A percentile compares a stretch with the other conserved stretches of the same genome.
Evolutionary conservation across 805 yeast species (phyloP).

Genomic region (Candida takata): DNA sequence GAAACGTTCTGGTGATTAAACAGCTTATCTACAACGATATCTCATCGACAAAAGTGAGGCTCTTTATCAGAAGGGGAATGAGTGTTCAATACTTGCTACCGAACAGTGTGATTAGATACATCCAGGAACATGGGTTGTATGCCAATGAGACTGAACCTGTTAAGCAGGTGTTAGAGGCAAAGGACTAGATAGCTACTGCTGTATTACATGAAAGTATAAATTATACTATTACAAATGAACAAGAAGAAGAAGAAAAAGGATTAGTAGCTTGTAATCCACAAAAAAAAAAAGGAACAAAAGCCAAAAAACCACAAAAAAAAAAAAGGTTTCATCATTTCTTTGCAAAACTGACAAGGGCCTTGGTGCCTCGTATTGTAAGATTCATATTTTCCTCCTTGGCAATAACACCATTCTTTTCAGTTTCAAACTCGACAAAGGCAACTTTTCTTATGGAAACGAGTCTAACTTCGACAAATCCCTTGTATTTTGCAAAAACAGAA

Average conservation of each 20-base stretch:
- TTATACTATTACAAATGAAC: no score
- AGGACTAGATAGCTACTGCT: no score
- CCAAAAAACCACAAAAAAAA: no score
- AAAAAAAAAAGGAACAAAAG: no score
- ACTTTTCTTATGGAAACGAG: constrained; percentile 59
- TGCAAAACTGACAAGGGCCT: constrained; percentile 22
- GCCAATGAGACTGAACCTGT: constrained; percentile 88
- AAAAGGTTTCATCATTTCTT: constrained; percentile 19
- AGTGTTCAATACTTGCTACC: constrained; percentile 92
- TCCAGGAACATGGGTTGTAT: constrained; percentile 86
- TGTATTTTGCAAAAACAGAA: constrained; percentile 38
- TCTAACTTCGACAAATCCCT: constrained; percentile 64
- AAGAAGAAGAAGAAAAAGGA: not conserved
- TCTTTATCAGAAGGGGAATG: constrained; percentile 92
- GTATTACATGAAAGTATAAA: no score
- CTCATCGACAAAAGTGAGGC: constrained; percentile 86
- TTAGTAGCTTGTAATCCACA: not conserved
- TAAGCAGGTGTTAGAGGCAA: constrained; percentile 63
- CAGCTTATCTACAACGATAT: constrained; percentile 96
- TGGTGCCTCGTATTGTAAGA: constrained; percentile 13
- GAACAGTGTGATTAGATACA: constrained; percentile 88
- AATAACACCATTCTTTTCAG: constrained; percentile 42
- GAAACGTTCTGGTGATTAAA: constrained; percentile 89
- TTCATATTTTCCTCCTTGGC: constrained; percentile 26
- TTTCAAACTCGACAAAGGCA: constrained; percentile 75